Percentiles rank a stretch among this genome's conserved stretches.
Evolutionary conservation across 179 eudicot genomes (phyloP).

Genomic region (Patellifolia procumbens): DNA sequence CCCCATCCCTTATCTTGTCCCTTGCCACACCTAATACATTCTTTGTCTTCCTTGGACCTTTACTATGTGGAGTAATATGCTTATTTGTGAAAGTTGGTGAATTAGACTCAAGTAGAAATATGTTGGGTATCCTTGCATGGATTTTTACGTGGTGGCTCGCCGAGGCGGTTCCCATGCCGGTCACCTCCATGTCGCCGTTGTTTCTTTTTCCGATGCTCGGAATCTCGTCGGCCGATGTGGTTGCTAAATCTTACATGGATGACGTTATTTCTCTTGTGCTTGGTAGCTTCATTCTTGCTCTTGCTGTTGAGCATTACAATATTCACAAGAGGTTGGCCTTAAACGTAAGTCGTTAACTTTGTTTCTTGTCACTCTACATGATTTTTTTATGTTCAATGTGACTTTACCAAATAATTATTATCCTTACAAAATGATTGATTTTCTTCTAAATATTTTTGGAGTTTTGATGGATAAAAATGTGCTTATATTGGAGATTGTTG

Average conservation of each 20-base stretch:
- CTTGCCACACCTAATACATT: conserved; percentile 53
- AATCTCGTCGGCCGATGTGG: conserved; percentile 63
- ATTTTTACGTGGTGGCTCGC: conserved; percentile 89
- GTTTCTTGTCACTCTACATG: not conserved
- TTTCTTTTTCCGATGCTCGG: conserved; percentile 85
- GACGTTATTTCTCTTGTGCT: conserved; percentile 85
- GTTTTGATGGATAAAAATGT: too few species aligned
- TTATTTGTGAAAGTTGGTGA: conserved; percentile 45
- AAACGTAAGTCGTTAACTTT: conserved; percentile 49
- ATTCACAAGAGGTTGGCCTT: conserved; percentile 87
- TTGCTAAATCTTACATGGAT: conserved; percentile 74
- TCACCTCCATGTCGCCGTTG: conserved; percentile 88
- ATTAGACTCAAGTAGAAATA: conserved; percentile 45
- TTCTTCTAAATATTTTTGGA: too few species aligned
- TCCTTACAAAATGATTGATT: too few species aligned
- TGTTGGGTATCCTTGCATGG: conserved; percentile 76
- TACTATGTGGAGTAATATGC: conserved; percentile 51
- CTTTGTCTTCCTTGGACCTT: conserved; percentile 66
- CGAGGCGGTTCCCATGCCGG: conserved; percentile 97
- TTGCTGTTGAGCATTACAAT: conserved; percentile 94
- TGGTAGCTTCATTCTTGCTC: conserved; percentile 92
- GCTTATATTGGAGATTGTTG: too few species aligned
- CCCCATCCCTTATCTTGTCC: conserved; percentile 39
- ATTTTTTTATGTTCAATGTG: not conserved
- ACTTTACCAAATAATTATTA: too few species aligned